phyloP scores from a whole-genome alignment of 306 rosid genomes.

The Fagus sylvatica region DNA sequence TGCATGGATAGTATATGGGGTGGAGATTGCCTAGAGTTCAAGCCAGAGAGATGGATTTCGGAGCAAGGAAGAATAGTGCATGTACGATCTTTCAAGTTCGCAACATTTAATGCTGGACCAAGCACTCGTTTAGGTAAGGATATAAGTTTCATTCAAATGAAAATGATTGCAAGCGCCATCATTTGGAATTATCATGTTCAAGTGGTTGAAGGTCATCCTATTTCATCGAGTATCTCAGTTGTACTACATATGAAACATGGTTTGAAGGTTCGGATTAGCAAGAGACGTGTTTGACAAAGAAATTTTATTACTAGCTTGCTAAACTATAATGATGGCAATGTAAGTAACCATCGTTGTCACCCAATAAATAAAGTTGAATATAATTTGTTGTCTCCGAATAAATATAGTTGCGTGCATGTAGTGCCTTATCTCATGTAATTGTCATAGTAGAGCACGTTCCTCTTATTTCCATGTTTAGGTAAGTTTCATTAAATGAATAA shows the following conservation, averaged over 20 bases:
- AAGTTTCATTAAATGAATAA: too few species aligned
- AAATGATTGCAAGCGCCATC: conserved; percentile 35
- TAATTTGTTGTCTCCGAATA: too few species aligned
- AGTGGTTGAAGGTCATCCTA: conserved; percentile 2
- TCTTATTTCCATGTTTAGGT: too few species aligned
- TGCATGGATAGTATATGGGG: conserved; percentile 51
- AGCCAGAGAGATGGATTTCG: conserved; percentile 57
- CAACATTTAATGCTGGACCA: conserved; percentile 49
- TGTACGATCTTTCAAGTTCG: conserved; percentile 45
- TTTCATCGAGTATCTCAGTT: conserved; percentile 11
- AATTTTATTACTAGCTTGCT: too few species aligned
- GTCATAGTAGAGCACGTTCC: too few species aligned
- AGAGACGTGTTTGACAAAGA: not conserved
- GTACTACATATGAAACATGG: conserved; percentile 34
- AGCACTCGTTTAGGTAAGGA: conserved; percentile 55
- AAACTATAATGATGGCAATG: too few species aligned
- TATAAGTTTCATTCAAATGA: conserved; percentile 38
- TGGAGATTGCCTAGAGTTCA: conserved; percentile 49
- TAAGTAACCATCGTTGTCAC: too few species aligned
- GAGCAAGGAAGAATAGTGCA: conserved; percentile 24
- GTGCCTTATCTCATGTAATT: too few species aligned
- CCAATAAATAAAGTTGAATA: too few species aligned
- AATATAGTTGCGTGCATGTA: too few species aligned
- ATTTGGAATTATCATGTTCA: conserved; percentile 23
- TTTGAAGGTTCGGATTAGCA: conserved; percentile 14